Conservation (phyloP, 169 alveolate genomes). For the Perkinsus chesapeaki region DNA sequence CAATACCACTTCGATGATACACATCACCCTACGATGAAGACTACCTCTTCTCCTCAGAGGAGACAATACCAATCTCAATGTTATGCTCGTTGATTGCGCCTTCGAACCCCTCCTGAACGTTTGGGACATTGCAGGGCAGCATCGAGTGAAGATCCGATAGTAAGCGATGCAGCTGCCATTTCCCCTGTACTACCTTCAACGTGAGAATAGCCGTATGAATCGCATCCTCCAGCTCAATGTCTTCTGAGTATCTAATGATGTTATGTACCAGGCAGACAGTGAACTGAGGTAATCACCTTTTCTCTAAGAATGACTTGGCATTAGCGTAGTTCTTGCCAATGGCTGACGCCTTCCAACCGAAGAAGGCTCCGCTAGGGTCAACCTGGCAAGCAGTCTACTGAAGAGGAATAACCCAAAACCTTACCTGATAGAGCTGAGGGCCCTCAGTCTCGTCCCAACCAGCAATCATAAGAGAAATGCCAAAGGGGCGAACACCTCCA, state of each 20-base stretch:
- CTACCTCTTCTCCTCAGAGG: slow-evolving; percentile 56
- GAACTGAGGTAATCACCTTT: slow-evolving; percentile 46
- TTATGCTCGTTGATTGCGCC: slow-evolving; percentile 93
- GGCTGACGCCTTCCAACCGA: slow-evolving; percentile 97
- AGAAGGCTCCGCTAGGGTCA: slow-evolving; percentile 98
- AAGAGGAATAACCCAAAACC: not conserved
- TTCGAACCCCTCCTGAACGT: slow-evolving; percentile 77
- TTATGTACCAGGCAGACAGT: not conserved
- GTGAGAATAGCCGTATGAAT: slow-evolving; percentile 86
- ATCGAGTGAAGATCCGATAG: slow-evolving; percentile 49
- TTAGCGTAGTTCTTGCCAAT: slow-evolving; percentile 90
- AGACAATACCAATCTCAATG: slow-evolving; percentile 90
- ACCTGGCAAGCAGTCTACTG: slow-evolving; percentile 46
- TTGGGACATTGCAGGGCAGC: slow-evolving; percentile 52
- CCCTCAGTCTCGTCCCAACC: slow-evolving; percentile 80
- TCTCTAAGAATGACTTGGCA: slow-evolving; percentile 94
- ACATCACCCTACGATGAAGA: not conserved
- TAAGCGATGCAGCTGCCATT: not conserved
- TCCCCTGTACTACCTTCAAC: slow-evolving; percentile 50
- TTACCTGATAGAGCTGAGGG: slow-evolving; percentile 71
- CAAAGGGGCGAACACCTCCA: slow-evolving; percentile 99
- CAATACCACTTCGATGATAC: not conserved
- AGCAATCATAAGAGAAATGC: slow-evolving; percentile 91
- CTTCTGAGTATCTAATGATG: slow-evolving; percentile 75
- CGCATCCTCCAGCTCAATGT: slow-evolving; percentile 91